These are phyloP conservation scores for Malassezia pachydermatis DNA, from an alignment of 1,284 basidiomycete species.

Conservation along the genomic window DNA sequence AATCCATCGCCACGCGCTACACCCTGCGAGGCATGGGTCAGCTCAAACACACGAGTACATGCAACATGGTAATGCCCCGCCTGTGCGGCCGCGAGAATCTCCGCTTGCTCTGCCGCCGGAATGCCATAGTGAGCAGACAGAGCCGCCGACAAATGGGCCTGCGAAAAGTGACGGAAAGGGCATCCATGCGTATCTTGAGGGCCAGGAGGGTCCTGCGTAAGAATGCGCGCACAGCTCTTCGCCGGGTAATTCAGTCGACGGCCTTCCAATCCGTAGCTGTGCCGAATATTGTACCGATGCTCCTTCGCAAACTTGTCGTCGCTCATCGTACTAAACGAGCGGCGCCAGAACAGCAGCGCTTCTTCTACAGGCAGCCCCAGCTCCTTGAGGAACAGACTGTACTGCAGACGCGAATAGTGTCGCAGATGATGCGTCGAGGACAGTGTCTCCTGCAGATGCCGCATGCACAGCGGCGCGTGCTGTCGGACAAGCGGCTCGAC, in stretches of 20 bases:
- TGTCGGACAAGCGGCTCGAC: conserved; percentile 73
- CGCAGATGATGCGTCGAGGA: conserved; percentile 75
- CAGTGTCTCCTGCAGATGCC: conserved; percentile 71
- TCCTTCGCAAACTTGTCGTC: conserved; percentile 99
- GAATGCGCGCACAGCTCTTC: conserved; percentile 83
- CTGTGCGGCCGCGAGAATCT: conserved; percentile 75
- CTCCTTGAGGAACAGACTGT: conserved; percentile 81
- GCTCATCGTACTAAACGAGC: conserved; percentile 62
- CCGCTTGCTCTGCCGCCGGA: conserved; percentile 65
- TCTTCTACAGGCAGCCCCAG: conserved; percentile 90
- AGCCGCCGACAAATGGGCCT: conserved; percentile 70
- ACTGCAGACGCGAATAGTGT: conserved; percentile 82
- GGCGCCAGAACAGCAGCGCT: conserved; percentile 85
- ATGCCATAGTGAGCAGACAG: conserved; percentile 65
- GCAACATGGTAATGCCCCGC: conserved; percentile 82
- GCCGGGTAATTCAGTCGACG: conserved; percentile 88
- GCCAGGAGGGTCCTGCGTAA: conserved; percentile 66
- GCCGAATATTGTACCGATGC: conserved; percentile 93
- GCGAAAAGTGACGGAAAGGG: conserved; percentile 82
- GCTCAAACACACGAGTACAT: conserved; percentile 91
- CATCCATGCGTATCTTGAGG: conserved; percentile 75
- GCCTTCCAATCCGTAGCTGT: conserved; percentile 88
- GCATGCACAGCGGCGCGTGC: conserved; percentile 95
- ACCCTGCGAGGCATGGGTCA: conserved; percentile 64
- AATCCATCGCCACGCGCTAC: conserved; percentile 82